Evolutionary conservation across 305 asterid species (phyloP).

Genomic region (Fraxinus ornus): DNA sequence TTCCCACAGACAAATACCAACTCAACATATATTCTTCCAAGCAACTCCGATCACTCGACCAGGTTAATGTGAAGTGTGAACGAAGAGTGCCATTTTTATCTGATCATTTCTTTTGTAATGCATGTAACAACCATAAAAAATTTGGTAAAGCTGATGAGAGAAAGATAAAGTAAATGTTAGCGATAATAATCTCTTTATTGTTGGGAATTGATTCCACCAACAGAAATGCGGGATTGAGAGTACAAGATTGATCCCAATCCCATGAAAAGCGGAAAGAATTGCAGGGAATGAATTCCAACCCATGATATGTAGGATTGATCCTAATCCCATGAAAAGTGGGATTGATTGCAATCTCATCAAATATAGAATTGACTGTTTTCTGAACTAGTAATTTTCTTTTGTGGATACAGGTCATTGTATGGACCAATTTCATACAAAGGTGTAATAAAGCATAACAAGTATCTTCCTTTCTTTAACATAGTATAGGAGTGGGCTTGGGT

Average conservation of each 20-base stretch:
- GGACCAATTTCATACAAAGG: neutral
- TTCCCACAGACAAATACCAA: neutral
- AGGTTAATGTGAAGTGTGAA: neutral
- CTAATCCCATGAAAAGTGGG: neutral
- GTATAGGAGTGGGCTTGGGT: neutral
- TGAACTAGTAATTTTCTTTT: neutral
- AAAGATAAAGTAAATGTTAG: neutral
- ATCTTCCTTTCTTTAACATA: neutral
- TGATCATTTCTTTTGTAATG: neutral
- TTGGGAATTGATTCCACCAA: neutral
- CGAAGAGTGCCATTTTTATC: neutral
- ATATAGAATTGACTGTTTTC: neutral
- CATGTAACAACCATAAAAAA: neutral
- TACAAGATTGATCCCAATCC: neutral
- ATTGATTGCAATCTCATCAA: neutral
- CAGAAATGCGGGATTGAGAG: neutral
- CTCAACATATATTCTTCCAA: neutral
- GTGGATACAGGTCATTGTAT: neutral
- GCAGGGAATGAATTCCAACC: neutral
- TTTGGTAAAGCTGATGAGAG: neutral
- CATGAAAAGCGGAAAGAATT: neutral
- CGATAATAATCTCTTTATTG: neutral
- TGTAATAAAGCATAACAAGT: neutral
- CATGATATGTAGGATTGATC: neutral
- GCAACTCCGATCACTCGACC: neutral